Evolutionary conservation across 805 yeast genomes (phyloP), one percentile per base, ranked within the genome.

Genomic region (Starmerella sirachaensis): DNA sequence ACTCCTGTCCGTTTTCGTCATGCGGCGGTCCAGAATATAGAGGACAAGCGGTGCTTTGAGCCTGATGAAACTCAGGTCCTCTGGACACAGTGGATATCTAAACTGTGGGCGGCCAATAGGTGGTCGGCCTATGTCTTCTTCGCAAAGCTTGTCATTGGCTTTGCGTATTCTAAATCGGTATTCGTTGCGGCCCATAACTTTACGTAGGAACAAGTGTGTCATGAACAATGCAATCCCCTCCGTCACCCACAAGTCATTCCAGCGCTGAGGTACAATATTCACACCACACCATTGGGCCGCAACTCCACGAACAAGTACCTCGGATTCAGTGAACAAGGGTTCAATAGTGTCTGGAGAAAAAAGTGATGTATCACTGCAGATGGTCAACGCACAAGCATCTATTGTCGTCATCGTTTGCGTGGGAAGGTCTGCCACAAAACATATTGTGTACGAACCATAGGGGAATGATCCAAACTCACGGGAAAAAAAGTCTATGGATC

Each of bases 1-100:
- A 0, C 94, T 80, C 45, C 86, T 78, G 55, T 93, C 97, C 1
- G 96, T 84, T 54, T 91, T 91, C 1, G 94, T 86, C 94, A 91
- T 84, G 45, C 98, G 67, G 32, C 82, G 70, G 54, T 91, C 96
- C 20, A 91, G 62, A 27, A 88, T 85, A 51, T 73, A 79, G 32
- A 91, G 55, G 1, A 91, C 86, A 35, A 86, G 62, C 0, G 97
- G 95, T 0, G 95, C 77, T 52, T 91, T 91, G 33, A 88, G 60
- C 30, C 68, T 68, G 16, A 88, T 59, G 50, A 88, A 88, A 0
- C 65, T 67, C 5, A 88, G 57, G 49, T 82, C 93, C 14, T 61
- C 59, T 12, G 68, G 73, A 9, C 61, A 53, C 4, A 85, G 58
- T 0, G 95, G 95, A 45, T 68, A 78, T 22, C 71, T 57, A 41